Base-by-base conservation (phyloP, 495 filamentous ascomycete species). In the Mytilinidion resinicola region DNA sequence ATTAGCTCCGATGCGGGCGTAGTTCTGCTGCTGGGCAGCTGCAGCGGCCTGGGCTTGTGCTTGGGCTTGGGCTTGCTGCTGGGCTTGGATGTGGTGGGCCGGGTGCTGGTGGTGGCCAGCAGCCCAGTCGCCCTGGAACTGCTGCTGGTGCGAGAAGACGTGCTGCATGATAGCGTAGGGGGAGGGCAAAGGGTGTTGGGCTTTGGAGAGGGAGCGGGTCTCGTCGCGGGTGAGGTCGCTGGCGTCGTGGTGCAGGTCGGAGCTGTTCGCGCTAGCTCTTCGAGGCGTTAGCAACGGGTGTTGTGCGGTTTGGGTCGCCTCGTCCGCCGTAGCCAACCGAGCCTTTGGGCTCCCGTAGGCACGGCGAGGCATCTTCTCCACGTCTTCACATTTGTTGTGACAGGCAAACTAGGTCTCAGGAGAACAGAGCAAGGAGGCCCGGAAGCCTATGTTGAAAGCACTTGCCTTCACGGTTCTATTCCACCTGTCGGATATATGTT, bases 141-240 rank as follows among this genome's bases (percentile, higher is more conserved):
- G 88, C 70, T 91, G 88, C 72, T 95, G 89, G 72, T 88, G 85
- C 35, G 83, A 82, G 70, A 85, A 87, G 59, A 86, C 75, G 78
- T 86, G 82, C 17, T 66, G 37, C 59, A 62, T 66, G 17, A 1
- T 42, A 20, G 14, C 15, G 25, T 14, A 12, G 21, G 59, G 17
- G 42, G 42, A 30, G 25, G 25, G 25, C 2, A 30, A 30, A 30
- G 2, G 25, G 25, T 30, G 6, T 2, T 3, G 2, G 25, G 2
- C 3, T 30, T 2, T 30, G 25, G 2, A 2, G 25, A 2, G 25
- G 25, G 6, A 30, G 3, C 25, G 25, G 25, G 6, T 3, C 25
- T 30, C 25, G 25, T 30, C 25, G 25, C 25, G 25, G 25, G 25
- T 30, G 25, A 30, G 25, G 25, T 30, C 2, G 25, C 6, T 30